Evolutionary conservation across 305 asterid genomes (phyloP).

Genomic region (Fraxinus baroniana): DNA sequence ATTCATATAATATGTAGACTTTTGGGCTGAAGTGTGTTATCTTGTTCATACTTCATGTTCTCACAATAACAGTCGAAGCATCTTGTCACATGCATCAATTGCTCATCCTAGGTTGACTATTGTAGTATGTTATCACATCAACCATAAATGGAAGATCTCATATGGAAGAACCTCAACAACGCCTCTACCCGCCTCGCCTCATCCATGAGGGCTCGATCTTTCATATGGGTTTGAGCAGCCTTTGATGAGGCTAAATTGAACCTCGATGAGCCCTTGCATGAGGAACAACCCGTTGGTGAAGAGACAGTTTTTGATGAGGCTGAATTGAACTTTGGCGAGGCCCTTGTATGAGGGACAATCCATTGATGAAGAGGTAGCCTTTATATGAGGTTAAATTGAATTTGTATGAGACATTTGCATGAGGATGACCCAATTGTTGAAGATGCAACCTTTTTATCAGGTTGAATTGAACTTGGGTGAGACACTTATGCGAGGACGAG

Average conservation of each 20-base stretch:
- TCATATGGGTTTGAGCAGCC: neutral
- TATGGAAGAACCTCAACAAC: neutral
- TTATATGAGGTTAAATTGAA: neutral
- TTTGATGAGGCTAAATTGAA: neutral
- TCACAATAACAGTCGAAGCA: neutral
- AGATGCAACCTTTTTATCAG: neutral
- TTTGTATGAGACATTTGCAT: neutral
- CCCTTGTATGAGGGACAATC: neutral
- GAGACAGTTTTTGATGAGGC: neutral
- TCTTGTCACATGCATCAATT: neutral
- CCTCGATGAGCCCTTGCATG: neutral
- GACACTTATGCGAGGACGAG: no score
- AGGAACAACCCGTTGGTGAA: neutral
- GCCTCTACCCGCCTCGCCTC: neutral
- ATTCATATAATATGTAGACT: no score
- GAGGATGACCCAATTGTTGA: neutral
- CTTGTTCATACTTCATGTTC: neutral
- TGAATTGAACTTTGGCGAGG: neutral
- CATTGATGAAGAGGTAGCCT: neutral
- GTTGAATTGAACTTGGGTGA: no score
- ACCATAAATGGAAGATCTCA: neutral
- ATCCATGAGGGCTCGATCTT: neutral
- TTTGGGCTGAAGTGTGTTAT: neutral
- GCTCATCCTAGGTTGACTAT: neutral
- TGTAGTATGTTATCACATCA: neutral